Conservation (phyloP, 1,284 basidiomycete species). For the Marasmius sp. region DNA sequence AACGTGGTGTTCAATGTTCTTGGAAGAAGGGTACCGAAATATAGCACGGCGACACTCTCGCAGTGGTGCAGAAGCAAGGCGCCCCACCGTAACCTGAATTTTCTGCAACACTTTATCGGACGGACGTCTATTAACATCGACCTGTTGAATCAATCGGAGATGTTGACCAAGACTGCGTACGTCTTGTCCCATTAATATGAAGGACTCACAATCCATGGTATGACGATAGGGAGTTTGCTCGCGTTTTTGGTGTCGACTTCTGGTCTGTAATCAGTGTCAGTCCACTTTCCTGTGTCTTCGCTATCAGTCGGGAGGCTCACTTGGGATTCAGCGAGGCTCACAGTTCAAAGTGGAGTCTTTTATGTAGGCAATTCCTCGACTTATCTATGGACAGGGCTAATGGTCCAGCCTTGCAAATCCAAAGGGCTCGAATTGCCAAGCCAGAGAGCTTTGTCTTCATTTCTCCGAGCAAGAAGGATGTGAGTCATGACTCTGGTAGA, state of each 20-base stretch:
- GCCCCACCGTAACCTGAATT: constrained; percentile 52
- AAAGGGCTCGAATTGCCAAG: constrained; percentile 83
- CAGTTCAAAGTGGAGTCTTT: constrained; percentile 99
- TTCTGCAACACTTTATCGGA: constrained; percentile 65
- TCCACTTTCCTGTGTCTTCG: not conserved
- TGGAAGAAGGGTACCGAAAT: constrained; percentile 73
- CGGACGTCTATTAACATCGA: constrained; percentile 71
- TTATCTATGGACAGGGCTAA: not conserved
- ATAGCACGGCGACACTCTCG: constrained; percentile 66
- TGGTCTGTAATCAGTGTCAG: constrained; percentile 81
- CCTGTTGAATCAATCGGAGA: constrained; percentile 78
- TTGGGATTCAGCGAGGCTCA: constrained; percentile 62
- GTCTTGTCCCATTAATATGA: constrained; percentile 20
- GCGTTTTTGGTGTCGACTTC: constrained; percentile 97
- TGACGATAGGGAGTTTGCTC: constrained; percentile 81
- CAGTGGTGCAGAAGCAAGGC: constrained; percentile 69
- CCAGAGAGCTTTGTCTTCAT: constrained; percentile 90
- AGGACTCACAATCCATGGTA: not conserved
- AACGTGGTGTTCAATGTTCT: constrained; percentile 85
- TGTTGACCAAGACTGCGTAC: constrained; percentile 87
- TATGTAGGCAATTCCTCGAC: constrained; percentile 52
- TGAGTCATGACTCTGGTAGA: constrained; percentile 33
- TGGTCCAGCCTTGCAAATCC: no score
- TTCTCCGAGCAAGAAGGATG: constrained; percentile 84
- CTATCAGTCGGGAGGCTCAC: not conserved